Conservation (phyloP, 768 basidiomycete genomes). For the Lactarius hengduanensis region DNA sequence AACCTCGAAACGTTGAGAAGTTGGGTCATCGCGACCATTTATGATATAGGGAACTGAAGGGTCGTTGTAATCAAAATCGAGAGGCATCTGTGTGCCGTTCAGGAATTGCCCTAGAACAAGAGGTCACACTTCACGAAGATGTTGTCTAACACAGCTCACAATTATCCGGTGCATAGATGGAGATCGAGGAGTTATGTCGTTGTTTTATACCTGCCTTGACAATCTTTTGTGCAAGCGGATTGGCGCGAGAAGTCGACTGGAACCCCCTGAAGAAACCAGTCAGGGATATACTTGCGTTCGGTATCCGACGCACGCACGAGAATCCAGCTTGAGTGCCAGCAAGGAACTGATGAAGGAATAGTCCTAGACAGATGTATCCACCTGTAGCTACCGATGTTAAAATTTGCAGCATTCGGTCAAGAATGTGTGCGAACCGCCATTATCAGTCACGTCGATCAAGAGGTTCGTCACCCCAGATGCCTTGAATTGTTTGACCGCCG, state of each 20-base stretch:
- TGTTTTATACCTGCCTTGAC: conserved; percentile 50
- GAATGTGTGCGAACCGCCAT: conserved; percentile 45
- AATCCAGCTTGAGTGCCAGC: conserved; percentile 50
- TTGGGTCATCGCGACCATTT: conserved; percentile 34
- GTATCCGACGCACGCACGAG: conserved; percentile 41
- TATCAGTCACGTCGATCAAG: conserved; percentile 60
- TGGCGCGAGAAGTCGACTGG: conserved; percentile 52
- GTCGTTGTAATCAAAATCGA: conserved; percentile 34
- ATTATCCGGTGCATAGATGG: conserved; percentile 51
- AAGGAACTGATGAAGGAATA: conserved; percentile 58
- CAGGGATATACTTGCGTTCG: background rate
- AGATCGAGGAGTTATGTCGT: conserved; percentile 37
- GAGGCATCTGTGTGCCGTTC: conserved; percentile 34
- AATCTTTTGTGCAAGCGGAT: conserved; percentile 58
- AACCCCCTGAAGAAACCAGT: conserved; percentile 47
- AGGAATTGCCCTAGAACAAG: conserved; percentile 33
- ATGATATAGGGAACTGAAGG: conserved; percentile 34
- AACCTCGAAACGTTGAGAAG: conserved; percentile 38
- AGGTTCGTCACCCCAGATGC: conserved; percentile 48
- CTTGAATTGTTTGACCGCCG: conserved; percentile 47
- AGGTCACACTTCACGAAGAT: background rate
- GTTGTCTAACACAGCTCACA: conserved; percentile 39
- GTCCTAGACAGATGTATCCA: conserved; percentile 60
- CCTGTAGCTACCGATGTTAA: conserved; percentile 33
- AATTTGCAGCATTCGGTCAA: background rate